phyloP scores from a whole-genome alignment of 129 eudicot genomes.

The Ambrosia artemisiifolia region DNA sequence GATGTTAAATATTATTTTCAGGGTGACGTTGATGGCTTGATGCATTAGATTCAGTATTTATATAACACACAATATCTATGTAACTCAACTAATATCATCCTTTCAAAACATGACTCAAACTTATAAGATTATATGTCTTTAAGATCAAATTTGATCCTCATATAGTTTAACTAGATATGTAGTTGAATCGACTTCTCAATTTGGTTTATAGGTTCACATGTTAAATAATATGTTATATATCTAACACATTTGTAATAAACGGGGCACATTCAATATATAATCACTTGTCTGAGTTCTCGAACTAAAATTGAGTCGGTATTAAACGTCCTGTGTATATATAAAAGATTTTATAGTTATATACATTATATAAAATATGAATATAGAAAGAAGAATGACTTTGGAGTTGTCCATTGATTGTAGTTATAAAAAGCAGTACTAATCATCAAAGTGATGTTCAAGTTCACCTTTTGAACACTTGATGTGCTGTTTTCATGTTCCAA shows the following conservation, averaged over 20 bases:
- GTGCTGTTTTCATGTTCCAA: conserved; percentile 26
- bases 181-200: background rate
- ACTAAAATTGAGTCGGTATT: background rate
- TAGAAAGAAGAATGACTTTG: conserved; percentile 14
- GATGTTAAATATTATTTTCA: background rate
- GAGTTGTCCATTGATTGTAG: conserved; percentile 28
- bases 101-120: background rate
- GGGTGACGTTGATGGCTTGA: background rate
- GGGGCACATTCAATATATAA: too few relatives aligned
- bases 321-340: background rate
- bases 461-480: conserved; percentile 27
- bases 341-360: background rate
- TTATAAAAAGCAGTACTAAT: conserved; percentile 24
- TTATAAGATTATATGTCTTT: background rate
- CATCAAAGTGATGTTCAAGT: conserved; percentile 28
- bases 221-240: too few relatives aligned
- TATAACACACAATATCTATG: background rate
- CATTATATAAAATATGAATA: background rate
- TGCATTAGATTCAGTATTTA: background rate
- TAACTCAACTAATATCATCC: background rate
- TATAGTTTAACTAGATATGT: too few relatives aligned
- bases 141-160: background rate
- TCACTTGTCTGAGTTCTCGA: background rate
- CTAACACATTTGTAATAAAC: too few relatives aligned
- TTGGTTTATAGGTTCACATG: background rate